Base-by-base conservation (phyloP, 495 filamentous ascomycete species). In the Terfezia boudieri region DNA sequence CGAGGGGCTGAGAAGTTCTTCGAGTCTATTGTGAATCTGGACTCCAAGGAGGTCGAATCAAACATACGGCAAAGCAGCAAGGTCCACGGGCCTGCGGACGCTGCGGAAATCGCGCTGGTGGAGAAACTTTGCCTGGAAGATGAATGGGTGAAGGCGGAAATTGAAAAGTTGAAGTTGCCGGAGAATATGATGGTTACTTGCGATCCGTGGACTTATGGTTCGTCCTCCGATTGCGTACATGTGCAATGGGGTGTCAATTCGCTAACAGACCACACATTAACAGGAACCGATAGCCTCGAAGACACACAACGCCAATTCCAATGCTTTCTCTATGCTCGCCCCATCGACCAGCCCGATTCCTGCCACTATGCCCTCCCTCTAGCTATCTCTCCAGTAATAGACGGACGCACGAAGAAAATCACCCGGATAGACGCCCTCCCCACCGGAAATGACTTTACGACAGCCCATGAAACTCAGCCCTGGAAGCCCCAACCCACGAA, bases 361-460 rank as follows among this genome's bases (percentile, higher is more conserved):
- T 88, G 87, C 62, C 81, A 89, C 59, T 93, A 93, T 65, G 77
- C 83, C 0, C 73, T 83, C 37, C 86, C 86, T 0, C 73, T 86
- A 51, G 73, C 79, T 37, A 82, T 90, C 59, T 86, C 81, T 6
- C 84, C 86, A 0, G 82, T 90, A 17, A 71, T 93, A 43, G 77
- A 79, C 60, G 76, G 74, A 0, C 71, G 74, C 26, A 77, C 74
- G 1, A 73, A 73, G 63, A 72, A 80, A 53, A 74, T 93, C 4
- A 75, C 78, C 60, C 61, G 82, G 59, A 70, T 78, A 62, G 66
- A 80, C 70, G 64, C 71, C 49, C 61, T 81, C 3, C 76, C 79
- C 6, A 80, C 74, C 6, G 81, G 82, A 10, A 71, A 69, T 2
- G 78, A 83, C 61, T 72, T 73, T 52, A 79, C 71, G 1, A 68